Percentiles rank a stretch among this genome's conserved stretches.
phyloP scores from a whole-genome alignment of 345 rosid species.

The Microthlaspi erraticum region DNA sequence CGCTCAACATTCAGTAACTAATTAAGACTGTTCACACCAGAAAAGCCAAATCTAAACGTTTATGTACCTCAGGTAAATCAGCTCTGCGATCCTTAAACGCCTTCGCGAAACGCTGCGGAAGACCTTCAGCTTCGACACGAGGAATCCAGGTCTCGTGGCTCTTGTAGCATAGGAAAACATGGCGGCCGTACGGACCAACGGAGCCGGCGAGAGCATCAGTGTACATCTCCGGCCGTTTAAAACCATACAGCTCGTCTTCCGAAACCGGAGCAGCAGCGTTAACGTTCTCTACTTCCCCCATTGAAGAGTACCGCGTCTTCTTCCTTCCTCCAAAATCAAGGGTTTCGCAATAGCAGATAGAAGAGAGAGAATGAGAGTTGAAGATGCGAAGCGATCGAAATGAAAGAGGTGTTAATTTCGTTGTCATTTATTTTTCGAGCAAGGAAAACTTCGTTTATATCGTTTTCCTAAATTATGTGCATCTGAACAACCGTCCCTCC shows the following conservation, averaged over 20 bases:
- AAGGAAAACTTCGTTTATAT: neutral
- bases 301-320: constrained; percentile 35
- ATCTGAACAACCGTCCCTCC: constrained; percentile 38
- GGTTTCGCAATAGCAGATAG: constrained; percentile 25
- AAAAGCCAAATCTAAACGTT: neutral
- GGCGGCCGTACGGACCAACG: constrained; percentile 77
- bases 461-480: neutral
- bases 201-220: constrained; percentile 62
- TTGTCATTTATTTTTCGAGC: constrained; percentile 30
- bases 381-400: constrained; percentile 35
- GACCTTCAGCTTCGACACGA: constrained; percentile 70
- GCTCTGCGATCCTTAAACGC: constrained; percentile 70
- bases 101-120: constrained; percentile 68
- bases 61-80: constrained; percentile 64
- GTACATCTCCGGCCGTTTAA: constrained; percentile 80
- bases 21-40: neutral
- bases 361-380: constrained; percentile 26
- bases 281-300: constrained; percentile 53
- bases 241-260: constrained; percentile 66
- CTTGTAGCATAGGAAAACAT: constrained; percentile 77
- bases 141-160: constrained; percentile 70
- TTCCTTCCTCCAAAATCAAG: constrained; percentile 13
- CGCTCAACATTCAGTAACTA: neutral
- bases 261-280: constrained; percentile 44
- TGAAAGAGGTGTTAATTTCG: constrained; percentile 27